Evolutionary conservation across 805 yeast species (phyloP), one percentile per base, ranked within the genome.

Genomic region (Phaffomyces antillensis): DNA sequence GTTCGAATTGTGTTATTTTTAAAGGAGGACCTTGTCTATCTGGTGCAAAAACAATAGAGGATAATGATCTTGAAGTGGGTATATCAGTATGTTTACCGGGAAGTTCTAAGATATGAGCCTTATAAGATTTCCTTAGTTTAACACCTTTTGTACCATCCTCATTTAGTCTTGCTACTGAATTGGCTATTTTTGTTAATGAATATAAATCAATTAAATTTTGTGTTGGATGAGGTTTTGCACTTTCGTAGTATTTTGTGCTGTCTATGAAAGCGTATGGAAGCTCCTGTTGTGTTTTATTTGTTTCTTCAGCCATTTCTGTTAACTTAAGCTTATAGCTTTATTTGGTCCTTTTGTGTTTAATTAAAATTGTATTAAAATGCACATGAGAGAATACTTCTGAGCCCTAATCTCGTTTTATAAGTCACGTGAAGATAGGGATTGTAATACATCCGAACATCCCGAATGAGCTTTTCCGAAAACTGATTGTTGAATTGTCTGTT

Each of bases 131-230:
- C 55, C 99, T 75, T 44, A 93, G 74, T 65, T 93, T 93, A 34
- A 89, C 89, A 44, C 96, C 96, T 54, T 86, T 89, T 0, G 93
- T 76, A 0, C 96, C 96, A 56, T 84, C 95, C 3, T 88, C 82
- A 56, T 86, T 89, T 11, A 83, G 75, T 58, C 99, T 75, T 1
- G 96, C 96, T 37, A 93, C 83, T 4, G 95, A 81, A 44, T 76
- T 71, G 1, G 96, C 86, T 13, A 90, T 67, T 2, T 72, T 74
- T 35, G 76, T 75, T 36, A 93, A 65, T 2, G 81, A 81, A 55
- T 88, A 93, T 15, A 84, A 62, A 24, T 76, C 66, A 18, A 89
- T 73, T 42, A 93, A 69, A 62, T 90, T 86, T 44, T 80, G 76
- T 43, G 80, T 58, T 1, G 93, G 89, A n/a, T 86, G 76, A 6